phyloP scores from a whole-genome alignment of 306 rosid species.

The Lotus japonicus region DNA sequence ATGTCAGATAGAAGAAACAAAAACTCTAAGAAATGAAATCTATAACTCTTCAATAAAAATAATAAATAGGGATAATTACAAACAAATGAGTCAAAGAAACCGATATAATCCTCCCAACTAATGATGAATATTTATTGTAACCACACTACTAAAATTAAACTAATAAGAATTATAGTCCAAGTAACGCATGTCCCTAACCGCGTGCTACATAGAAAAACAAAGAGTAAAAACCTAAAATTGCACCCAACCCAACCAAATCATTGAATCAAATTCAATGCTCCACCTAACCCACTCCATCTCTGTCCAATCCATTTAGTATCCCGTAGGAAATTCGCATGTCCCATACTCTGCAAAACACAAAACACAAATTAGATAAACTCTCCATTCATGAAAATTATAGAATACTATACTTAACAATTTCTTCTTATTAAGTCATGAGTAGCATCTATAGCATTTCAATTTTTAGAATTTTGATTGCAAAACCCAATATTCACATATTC shows the following conservation, averaged over 20 bases:
- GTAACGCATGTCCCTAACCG: neutral
- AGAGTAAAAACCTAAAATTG: neutral
- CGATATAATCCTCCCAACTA: constrained; percentile 5
- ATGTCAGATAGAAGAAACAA: neutral
- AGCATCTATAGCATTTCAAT: too few species aligned
- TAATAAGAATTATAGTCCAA: neutral
- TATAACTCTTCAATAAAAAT: neutral
- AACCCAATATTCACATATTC: too few species aligned
- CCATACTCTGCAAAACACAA: constrained; percentile 46
- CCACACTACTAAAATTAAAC: neutral
- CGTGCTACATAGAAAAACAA: neutral
- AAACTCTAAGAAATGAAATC: neutral
- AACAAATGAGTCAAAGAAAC: constrained; percentile 20
- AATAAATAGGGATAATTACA: constrained; percentile 19
- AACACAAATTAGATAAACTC: neutral
- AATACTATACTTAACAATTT: too few species aligned
- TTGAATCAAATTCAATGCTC: neutral
- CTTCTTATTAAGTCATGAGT: too few species aligned
- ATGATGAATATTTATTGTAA: neutral
- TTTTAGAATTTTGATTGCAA: too few species aligned
- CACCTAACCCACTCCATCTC: neutral
- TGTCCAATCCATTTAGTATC: constrained; percentile 26
- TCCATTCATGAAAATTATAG: neutral
- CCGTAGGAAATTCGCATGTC: constrained; percentile 47
- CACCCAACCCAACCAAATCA: neutral